Base-by-base conservation (phyloP, 306 rosid species). In the Citrullus mucosospermus region DNA sequence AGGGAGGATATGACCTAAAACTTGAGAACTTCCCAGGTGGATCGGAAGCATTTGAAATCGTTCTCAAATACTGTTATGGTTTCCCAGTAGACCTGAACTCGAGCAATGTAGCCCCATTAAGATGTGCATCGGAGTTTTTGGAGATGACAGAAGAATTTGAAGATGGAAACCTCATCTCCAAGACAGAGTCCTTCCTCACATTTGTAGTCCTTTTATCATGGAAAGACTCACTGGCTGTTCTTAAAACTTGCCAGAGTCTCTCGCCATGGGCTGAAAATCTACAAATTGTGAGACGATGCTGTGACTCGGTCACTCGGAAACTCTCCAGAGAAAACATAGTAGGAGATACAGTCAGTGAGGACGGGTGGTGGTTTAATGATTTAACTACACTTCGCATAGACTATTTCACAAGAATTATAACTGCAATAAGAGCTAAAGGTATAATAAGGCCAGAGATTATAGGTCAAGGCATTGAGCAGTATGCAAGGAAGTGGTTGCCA, bases 201-300 rank as follows among this genome's bases (percentile, higher is more conserved):
- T 90, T 91, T 63, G 92, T 92, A 2, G 90, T 95, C 81, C 96
- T 95, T 53, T 87, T 91, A 71, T 95, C 98, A 41, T 91, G 96
- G 98, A 92, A 91, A 80, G 99, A 95, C 79, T 88, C 97, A 9
- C 77, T 92, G 73, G 80, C 87, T 60, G 96, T 95, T 65, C 90
- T 92, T 44, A 91, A 85, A 79, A 86, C 96, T 68, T 92, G 98
- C 69, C 91, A 91, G 87, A 79, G 81, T 56, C 87, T 95, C 18
- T 89, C 92, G 51, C 98, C 99, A 22, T 95, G 99, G 99, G 92
- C 89, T 65, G 99, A 92, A 71, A 95, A 92, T 83, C 89, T 92
- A 76, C 99, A 95, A 85, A 85, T 92, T 82, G 96, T 91, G 57
- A 87, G 99, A 84, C 86, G 97, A 82, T 95, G 99, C 78, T 89